These are phyloP conservation scores for Dipteronia dyeriana DNA, from an alignment of 345 rosid genomes.

Conservation along the genomic window DNA sequence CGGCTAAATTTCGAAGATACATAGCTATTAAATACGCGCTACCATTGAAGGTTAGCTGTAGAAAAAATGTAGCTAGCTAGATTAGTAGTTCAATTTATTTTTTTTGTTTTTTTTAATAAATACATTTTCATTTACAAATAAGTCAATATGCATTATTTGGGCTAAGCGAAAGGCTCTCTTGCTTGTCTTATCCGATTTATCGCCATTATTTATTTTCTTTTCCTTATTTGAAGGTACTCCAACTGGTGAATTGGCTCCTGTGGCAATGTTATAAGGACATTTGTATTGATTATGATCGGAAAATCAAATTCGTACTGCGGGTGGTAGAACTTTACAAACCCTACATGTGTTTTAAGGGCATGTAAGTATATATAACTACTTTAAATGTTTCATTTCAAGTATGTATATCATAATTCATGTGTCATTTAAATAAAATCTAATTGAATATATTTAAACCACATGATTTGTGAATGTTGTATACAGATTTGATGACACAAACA, in stretches of 20 bases:
- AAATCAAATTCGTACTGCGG: conserved; percentile 35
- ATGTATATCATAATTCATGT: too few species aligned
- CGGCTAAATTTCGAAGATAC: conserved; percentile 6
- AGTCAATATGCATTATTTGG: too few species aligned
- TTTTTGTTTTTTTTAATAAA: too few species aligned
- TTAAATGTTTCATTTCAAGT: too few species aligned
- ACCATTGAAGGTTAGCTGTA: conserved; percentile 19
- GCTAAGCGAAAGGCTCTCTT: too few species aligned
- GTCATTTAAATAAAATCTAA: too few species aligned
- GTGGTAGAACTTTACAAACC: conserved; percentile 44
- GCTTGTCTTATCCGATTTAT: too few species aligned
- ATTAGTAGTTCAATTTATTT: too few species aligned
- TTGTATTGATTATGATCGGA: conserved; percentile 13
- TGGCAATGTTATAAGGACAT: conserved; percentile 14
- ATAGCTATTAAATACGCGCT: conserved; percentile 5
- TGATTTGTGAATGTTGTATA: not conserved
- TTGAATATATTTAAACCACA: too few species aligned
- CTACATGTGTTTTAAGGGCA: conserved; percentile 30
- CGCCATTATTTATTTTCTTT: not conserved
- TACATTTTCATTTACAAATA: too few species aligned
- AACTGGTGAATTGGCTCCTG: conserved; percentile 19
- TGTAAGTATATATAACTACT: conserved; percentile 9
- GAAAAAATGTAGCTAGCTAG: too few species aligned
- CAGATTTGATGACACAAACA: conserved; percentile 46
- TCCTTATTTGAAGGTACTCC: conserved; percentile 13